phyloP scores from a whole-genome alignment of 305 asterid genomes.

The Coffea humblotiana region DNA sequence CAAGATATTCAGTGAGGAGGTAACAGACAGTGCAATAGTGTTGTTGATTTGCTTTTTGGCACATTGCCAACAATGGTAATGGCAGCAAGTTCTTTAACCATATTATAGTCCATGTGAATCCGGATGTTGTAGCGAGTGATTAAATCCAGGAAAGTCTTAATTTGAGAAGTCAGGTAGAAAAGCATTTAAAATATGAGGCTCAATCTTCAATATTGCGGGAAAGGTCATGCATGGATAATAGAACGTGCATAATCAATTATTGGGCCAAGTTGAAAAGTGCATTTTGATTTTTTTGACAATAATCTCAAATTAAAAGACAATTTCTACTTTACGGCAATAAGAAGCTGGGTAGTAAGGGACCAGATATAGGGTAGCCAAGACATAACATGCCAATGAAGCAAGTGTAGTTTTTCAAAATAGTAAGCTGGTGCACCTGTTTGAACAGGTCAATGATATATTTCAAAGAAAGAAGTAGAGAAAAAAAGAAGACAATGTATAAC shows the following conservation, averaged over 20 bases:
- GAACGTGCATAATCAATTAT: too few species aligned
- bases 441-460: not conserved
- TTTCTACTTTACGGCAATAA: not conserved
- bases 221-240: not conserved
- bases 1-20: slow-evolving; percentile 68
- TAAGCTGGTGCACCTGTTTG: not conserved
- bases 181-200: not conserved
- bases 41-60: not conserved
- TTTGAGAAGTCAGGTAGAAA: not conserved
- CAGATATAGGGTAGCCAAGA: not conserved
- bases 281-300: not conserved
- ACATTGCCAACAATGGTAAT: not conserved
- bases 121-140: not conserved
- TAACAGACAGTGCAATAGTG: slow-evolving; percentile 17
- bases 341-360: not conserved
- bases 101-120: not conserved
- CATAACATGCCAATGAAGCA: not conserved
- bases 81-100: not conserved
- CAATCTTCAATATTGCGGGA: not conserved
- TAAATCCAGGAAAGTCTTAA: not conserved
- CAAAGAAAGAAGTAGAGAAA: not conserved
- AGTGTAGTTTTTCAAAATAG: not conserved
- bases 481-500: not conserved
- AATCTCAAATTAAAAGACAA: too few species aligned
- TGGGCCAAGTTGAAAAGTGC: not conserved